phyloP scores from a whole-genome alignment of 2,329 filamentous ascomycete species.

The Metarhizium sp. region DNA sequence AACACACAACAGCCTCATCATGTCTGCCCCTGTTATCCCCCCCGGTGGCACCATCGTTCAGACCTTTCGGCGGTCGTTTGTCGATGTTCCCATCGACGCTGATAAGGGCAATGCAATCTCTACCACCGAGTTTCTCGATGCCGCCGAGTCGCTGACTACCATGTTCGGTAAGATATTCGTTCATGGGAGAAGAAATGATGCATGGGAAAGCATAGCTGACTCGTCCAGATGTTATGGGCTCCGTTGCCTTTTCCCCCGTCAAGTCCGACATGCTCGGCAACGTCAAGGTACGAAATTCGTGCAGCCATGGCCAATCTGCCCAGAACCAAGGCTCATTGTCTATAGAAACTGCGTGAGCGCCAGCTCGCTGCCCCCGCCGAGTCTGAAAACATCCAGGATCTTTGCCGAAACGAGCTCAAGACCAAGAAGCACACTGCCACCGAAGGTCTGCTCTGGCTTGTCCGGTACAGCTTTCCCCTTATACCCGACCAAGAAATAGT shows the following conservation, averaged over 20 bases:
- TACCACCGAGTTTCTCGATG: constrained; percentile 84
- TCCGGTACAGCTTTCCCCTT: constrained; percentile 50
- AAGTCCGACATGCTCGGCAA: constrained; percentile 89
- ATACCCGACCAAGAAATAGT: not conserved
- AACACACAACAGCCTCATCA: constrained; percentile 16
- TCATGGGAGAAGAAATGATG: not conserved
- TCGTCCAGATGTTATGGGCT: constrained; percentile 48
- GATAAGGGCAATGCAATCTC: constrained; percentile 67
- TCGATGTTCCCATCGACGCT: constrained; percentile 67
- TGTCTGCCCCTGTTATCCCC: constrained; percentile 45
- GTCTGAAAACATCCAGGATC: constrained; percentile 76
- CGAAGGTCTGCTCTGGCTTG: constrained; percentile 85
- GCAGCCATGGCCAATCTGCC: not conserved
- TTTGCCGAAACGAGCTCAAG: constrained; percentile 81
- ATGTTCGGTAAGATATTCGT: constrained; percentile 59
- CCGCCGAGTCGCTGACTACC: constrained; percentile 74
- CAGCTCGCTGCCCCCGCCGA: constrained; percentile 68
- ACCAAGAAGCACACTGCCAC: constrained; percentile 80
- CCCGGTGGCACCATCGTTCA: constrained; percentile 75
- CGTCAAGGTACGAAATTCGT: constrained; percentile 60
- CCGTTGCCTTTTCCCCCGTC: constrained; percentile 76
- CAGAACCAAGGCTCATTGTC: not conserved
- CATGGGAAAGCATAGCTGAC: not conserved
- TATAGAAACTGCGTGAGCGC: constrained; percentile 79
- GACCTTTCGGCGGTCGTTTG: constrained; percentile 74